Conservation (phyloP, 345 rosid species). For the Citrus reticulata region DNA sequence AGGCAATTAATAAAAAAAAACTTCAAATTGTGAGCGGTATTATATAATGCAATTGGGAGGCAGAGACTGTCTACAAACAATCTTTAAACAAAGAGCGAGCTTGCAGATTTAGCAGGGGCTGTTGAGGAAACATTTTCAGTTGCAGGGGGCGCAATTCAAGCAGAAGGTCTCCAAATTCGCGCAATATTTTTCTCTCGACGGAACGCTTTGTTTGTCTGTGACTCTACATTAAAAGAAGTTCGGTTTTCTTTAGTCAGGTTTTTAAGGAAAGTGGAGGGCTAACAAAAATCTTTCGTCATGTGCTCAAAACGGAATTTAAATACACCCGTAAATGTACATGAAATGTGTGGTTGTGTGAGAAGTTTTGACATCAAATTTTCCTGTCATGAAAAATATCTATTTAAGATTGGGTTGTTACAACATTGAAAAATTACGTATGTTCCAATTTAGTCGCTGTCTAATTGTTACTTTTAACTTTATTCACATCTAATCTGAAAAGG, state of each 20-base stretch:
- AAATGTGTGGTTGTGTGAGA: no score
- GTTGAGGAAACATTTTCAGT: conserved; percentile 5
- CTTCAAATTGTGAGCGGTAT: not conserved
- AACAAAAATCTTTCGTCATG: not conserved
- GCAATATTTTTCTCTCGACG: no score
- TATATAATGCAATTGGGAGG: not conserved
- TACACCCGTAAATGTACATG: no score
- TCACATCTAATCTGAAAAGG: not conserved
- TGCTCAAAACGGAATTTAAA: no score
- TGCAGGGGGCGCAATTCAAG: conserved; percentile 4
- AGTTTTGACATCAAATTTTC: no score
- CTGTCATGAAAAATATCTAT: no score
- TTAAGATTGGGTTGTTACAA: no score
- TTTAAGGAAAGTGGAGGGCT: no score
- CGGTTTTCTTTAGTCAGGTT: no score
- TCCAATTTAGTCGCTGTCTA: no score
- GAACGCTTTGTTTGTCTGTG: not conserved
- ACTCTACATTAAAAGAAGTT: no score
- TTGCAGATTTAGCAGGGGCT: not conserved
- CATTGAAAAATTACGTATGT: no score
- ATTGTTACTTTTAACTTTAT: not conserved
- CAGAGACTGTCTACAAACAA: not conserved
- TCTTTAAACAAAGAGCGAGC: not conserved
- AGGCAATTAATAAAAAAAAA: not conserved
- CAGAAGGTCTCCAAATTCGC: not conserved